A percentile compares a stretch with the other conserved stretches of the same genome.
Evolutionary conservation across 1,284 basidiomycete genomes (phyloP).

Genomic region (Trichosporon faecale): DNA sequence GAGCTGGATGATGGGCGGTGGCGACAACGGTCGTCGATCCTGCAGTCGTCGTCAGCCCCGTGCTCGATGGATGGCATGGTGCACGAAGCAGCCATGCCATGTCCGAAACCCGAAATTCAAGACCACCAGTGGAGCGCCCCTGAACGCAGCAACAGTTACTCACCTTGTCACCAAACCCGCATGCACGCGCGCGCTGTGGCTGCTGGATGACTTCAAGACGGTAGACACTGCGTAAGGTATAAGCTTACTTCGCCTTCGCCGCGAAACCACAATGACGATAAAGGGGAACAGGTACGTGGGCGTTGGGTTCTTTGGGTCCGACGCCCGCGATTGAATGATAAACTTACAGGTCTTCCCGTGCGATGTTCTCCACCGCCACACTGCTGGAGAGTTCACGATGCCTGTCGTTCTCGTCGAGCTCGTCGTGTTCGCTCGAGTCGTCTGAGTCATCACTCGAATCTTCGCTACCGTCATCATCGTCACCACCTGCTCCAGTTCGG

Average conservation of each 20-base stretch:
- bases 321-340: background rate
- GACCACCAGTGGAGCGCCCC: background rate
- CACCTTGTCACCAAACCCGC: constrained; percentile 91
- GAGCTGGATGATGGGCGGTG: constrained; percentile 66
- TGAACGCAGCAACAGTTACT: constrained; percentile 25
- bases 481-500: background rate
- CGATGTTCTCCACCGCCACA: background rate
- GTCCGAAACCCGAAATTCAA: background rate
- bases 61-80: background rate
- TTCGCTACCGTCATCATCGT: constrained; percentile 9
- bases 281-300: background rate
- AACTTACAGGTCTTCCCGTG: constrained; percentile 12
- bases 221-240: constrained; percentile 61
- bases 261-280: background rate
- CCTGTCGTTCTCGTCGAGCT: constrained; percentile 22
- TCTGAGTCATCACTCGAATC: constrained; percentile 14
- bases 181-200: constrained; percentile 83
- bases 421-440: constrained; percentile 21
- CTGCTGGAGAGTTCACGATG: constrained; percentile 16
- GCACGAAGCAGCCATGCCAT: no score
- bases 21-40: constrained; percentile 85
- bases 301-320: constrained; percentile 11
- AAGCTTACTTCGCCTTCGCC: background rate
- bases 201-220: constrained; percentile 79
- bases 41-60: constrained; percentile 42